Evolutionary conservation across 371 early-diverging fungal genomes (phyloP), one percentile per base, ranked within the genome.

Genomic region (Cokeromyces recurvatus): DNA sequence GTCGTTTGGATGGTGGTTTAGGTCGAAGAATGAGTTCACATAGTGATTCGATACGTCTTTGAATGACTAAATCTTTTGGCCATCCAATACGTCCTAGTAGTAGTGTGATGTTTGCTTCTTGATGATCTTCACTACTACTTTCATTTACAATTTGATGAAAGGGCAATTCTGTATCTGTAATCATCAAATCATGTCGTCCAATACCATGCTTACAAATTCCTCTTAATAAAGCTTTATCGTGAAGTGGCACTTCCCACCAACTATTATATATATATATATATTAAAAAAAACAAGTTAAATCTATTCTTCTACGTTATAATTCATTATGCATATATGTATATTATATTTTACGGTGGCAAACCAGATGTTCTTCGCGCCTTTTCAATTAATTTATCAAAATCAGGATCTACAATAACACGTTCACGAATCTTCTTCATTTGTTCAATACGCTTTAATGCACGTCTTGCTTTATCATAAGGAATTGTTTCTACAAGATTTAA

Each of bases 191-290:
- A 41, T 69, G 69, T 19, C 89, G 68, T 17, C 71, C 71, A 36
- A 84, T 65, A 16, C 91, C 91, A 59, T 84, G 85, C 34, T 70
- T 73, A 11, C 80, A 82, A 35, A 89, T 66, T 0, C 80, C 87
- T 29, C 65, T 57, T 51, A 89, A 43, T 41, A 89, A 79, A 1
- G 78, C 78, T 36, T 68, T 68, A 48, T 89, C 90, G 52, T 87
- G 84, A 6, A 64, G 46, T 17, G 71, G 76, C 2, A 66, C 68
- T 51, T 72, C 64, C 84, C 87, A 86, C 85, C 87, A 88, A 22
- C 77, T 78, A 27, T 58, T 63, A n/a, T 38, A 14, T 3, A 19
- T 8, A 22, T 19, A 65, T 12, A 59, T 29, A 34, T 49, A 40
- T 54, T 43, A 19, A n/a, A n/a, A n/a, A n/a, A n/a, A n/a, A n/a